Evolutionary conservation across 1,139 yeast genomes (phyloP).

Genomic region (Zygosaccharomyces pseudobailii): DNA sequence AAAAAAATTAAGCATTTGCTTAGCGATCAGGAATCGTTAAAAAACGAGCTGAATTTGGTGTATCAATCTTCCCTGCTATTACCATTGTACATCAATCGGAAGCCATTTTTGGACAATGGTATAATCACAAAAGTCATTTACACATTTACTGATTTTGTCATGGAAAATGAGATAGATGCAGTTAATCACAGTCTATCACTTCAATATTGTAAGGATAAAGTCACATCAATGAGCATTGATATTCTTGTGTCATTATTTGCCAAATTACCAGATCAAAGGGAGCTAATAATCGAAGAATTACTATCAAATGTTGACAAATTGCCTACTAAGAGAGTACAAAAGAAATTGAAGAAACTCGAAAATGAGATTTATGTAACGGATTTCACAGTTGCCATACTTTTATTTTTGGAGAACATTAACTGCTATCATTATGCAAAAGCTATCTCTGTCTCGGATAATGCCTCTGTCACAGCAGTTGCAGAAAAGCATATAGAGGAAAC

Average conservation of each 20-base stretch:
- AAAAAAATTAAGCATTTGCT: slow-evolving; percentile 37
- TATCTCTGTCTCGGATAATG: slow-evolving; percentile 1
- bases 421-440: slow-evolving; percentile 10
- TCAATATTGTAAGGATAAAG: slow-evolving; percentile 21
- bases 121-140: slow-evolving; percentile 28
- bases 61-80: slow-evolving; percentile 19
- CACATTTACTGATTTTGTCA: slow-evolving; percentile 29
- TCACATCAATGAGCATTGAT: slow-evolving; percentile 36
- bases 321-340: slow-evolving; percentile 39
- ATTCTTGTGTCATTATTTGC: slow-evolving; percentile 45
- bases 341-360: slow-evolving; percentile 21
- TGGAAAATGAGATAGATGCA: slow-evolving; percentile 21
- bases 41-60: slow-evolving; percentile 9
- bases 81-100: slow-evolving; percentile 22
- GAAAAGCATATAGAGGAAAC: slow-evolving; percentile 3
- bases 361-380: slow-evolving; percentile 21
- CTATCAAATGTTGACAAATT: slow-evolving; percentile 47
- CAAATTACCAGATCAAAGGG: slow-evolving; percentile 46
- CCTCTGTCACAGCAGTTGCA: background rate
- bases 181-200: slow-evolving; percentile 8
- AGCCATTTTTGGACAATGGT: slow-evolving; percentile 29
- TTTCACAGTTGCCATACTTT: slow-evolving; percentile 26
- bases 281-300: slow-evolving; percentile 56
- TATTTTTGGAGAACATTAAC: slow-evolving; percentile 25
- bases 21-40: slow-evolving; percentile 2